Evolutionary conservation across 805 yeast species (phyloP), one percentile per base, ranked within the genome.

Genomic region (Komagataella populi): DNA sequence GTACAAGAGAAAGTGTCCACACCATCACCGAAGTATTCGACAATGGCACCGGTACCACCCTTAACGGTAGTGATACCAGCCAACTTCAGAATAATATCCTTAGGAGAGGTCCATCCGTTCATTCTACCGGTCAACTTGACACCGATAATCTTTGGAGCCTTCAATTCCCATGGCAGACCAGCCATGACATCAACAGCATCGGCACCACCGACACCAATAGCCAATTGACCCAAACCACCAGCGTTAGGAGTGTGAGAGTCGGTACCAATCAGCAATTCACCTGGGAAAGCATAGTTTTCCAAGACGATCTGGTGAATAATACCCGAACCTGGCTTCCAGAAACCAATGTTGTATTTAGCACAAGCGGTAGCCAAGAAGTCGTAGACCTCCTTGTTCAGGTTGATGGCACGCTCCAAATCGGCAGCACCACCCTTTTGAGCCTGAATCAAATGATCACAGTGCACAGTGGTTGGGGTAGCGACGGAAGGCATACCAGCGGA

Each of bases 161-260:
- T 90, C 68, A 93, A 79, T 73, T 93, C 99, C 99, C 99, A 93
- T 53, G 99, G 97, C 30, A 93, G 84, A 57, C 93, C 96, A 47
- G 98, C 89, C 64, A 93, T 73, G 50, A 93, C 99, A 69, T 93
- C 99, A 52, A 93, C 99, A 45, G 99, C 99, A 71, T 93, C 99
- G 52, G 99, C 99, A 75, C 99, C 99, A 71, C 99, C 99, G 45
- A 93, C 99, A 72, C 99, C 99, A 66, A 93, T 93, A 61, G 99
- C 98, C 58, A 91, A 83, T 58, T 96, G 96, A 66, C 99, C 99
- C 56, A 93, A 73, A 59, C 99, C 99, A 73, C 99, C 99, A 30
- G 99, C 99, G 63, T 93, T 93, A 49, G 99, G 99, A 49, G 99
- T 93, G 69, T 93, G 99, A 1, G 98, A 90, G 70, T 93, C 99